Base-by-base conservation (phyloP, 208 protist species). In the Acanthamoeba healyi region DNA sequence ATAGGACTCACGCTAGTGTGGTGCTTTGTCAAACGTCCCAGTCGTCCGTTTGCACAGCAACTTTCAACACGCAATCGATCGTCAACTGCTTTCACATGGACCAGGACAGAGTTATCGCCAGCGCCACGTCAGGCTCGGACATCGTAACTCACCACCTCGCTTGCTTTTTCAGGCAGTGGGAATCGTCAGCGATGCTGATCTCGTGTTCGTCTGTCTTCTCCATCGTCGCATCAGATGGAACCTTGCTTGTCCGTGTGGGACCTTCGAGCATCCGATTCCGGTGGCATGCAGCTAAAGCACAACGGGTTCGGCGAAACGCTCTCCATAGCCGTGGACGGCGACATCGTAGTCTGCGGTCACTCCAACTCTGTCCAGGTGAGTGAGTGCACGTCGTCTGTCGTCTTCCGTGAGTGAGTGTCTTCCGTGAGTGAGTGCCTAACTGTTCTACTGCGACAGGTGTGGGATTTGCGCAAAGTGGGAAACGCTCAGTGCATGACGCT, bases 221-320 rank as follows among this genome's bases (percentile, higher is more conserved):
- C n/a, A n/a, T n/a, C n/a, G n/a, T n/a, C n/a, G n/a, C n/a, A n/a
- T n/a, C n/a, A n/a, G n/a, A n/a, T n/a, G n/a, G n/a, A 54, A 15
- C 49, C 49, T 15, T 54, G 49, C 65, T 74, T 74, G 34, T 74
- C 65, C 34, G 65, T 74, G n/a, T 74, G 65, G 65, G 65, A 74
- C 65, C 12, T 74, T 6, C 65, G 65, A 19, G 34, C 32, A 15
- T 14, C n/a, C 10, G 12, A 19, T 74, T 6, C 12, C 12, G 65
- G 12, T 74, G 65, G 49, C 49, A 6, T 74, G n/a, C 65, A 74
- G 12, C 6, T 74, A 6, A 40, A 32, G 65, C n/a, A 74, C 10
- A 19, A 19, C 14, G 65, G 34, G 65, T 74, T 40, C 34, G 65
- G 65, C 19, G 65, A 74, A 74, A 74, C 34, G 32, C 34, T 74